phyloP scores from a whole-genome alignment of 2,329 filamentous ascomycete genomes.

The Dactylonectria macrodidyma region DNA sequence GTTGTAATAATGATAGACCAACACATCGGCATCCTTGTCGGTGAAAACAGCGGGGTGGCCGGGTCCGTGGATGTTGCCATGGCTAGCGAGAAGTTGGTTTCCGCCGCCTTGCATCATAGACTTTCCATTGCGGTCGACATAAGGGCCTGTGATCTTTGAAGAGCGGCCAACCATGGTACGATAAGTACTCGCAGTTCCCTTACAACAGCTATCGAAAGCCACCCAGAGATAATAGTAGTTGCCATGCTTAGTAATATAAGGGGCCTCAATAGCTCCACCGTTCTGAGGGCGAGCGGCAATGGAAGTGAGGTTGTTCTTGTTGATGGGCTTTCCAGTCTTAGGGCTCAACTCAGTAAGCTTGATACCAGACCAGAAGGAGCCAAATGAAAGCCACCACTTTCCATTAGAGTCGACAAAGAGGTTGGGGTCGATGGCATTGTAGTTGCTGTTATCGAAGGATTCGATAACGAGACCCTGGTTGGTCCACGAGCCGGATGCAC shows the following conservation, averaged over 20 bases:
- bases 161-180: conserved; percentile 52
- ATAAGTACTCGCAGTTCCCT: conserved; percentile 50
- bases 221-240: conserved; percentile 52
- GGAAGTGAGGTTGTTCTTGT: conserved; percentile 38
- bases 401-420: conserved; percentile 47
- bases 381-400: conserved; percentile 52
- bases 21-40: conserved; percentile 49
- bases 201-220: conserved; percentile 51
- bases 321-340: conserved; percentile 45
- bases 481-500: conserved; percentile 49
- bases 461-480: conserved; percentile 49
- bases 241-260: conserved; percentile 47
- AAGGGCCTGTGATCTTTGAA: conserved; percentile 47
- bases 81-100: conserved; percentile 48
- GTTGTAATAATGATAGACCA: conserved; percentile 52
- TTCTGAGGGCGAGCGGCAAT: conserved; percentile 44
- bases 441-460: conserved; percentile 39
- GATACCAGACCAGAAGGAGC: conserved; percentile 52
- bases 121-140: conserved; percentile 45
- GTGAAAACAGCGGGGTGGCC: conserved; percentile 51
- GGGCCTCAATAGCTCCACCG: conserved; percentile 48
- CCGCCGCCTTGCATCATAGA: conserved; percentile 49
- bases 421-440: conserved; percentile 52
- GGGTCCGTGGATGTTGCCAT: conserved; percentile 49
- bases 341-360: conserved; percentile 48